Evolutionary conservation across 2,329 filamentous ascomycete species (phyloP), one percentile per base, ranked within the genome.

Genomic region (Hypoxylon sp.): DNA sequence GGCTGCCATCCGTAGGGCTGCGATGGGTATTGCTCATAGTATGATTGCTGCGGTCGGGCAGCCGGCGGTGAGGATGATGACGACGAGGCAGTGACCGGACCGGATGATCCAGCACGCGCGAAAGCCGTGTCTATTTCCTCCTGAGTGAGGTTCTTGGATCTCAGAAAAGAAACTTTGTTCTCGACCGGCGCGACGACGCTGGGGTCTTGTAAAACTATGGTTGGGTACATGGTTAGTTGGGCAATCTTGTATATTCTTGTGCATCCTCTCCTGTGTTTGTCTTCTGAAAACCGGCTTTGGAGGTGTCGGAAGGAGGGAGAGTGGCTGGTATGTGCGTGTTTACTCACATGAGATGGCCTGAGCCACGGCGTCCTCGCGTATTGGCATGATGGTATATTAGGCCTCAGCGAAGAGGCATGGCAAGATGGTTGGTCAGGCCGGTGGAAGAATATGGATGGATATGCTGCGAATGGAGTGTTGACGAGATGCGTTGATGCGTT

Each of bases 81-180:
- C 69, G 63, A 51, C 71, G 75, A 70, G 77, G 74, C 27, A 78
- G 76, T 40, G 79, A 72, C 65, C 83, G 84, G 68, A 86, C 86
- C 63, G 17, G 61, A 42, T 47, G 56, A 46, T 4, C 88, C 87
- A 42, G 86, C 87, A 70, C 94, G 87, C 37, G 90, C 83, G 65
- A 99, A 83, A 13, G 96, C 90, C 31, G 86, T 81, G 71, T 95
- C 91, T 70, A 99, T 90, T 77, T 99, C 96, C 76, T 98, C 94
- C 74, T 95, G 90, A 0, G 94, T 98, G 51, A 99, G 83, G 75
- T 99, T 98, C 78, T 99, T 99, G 6, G 93, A 96, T 75, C 93
- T 91, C 17, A 99, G 83, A 69, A 99, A 99, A 7, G 92, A 90
- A 58, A 98, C 85, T 64, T 92, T 88, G 76, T 95, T 97, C 71